Evolutionary conservation across 495 filamentous ascomycete species (phyloP), one percentile per base, ranked within the genome.

Genomic region (Neurospora sp.): DNA sequence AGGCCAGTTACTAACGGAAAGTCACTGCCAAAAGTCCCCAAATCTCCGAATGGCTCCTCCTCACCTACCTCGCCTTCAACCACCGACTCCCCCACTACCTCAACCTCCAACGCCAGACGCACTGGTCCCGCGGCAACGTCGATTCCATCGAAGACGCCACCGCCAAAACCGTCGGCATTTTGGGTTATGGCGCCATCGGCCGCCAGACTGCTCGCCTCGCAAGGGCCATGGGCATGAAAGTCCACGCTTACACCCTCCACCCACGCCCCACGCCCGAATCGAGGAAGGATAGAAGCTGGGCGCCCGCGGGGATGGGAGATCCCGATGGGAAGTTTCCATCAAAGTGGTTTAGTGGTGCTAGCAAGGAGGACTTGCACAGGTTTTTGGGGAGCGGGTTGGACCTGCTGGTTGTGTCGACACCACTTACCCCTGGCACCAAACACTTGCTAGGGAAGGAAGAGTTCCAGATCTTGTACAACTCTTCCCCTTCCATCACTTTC

Each of bases 211-310:
- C 87, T 20, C 87, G 91, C 18, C 85, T 96, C 3, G 88, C 88
- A 9, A 85, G 86, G 4, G 91, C 92, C 8, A 81, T 96, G 77
- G 94, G 94, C 8, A 93, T 94, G 89, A 86, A 87, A 7, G 89
- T 97, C 16, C 85, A 94, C 74, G 94, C 93, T 10, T 94, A 92
- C 85, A 97, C 93, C 0, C 90, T 93, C 0, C 87, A 88, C 31
- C 87, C 91, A 0, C 88, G 90, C n/a, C 73, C 78, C 3, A 88
- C 86, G 0, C 84, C 86, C 5, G 85, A 83, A 38, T 88, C 88
- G 4, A 86, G 86, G 39, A 84, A 80, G 44, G 93, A 96, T 77
- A 75, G 75, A 0, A 87, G 89, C 0, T 96, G 90, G 79, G 89
- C 93, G 68, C 88, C 94, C 2, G 89, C 90, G 0, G 90, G 91